Evolutionary conservation across 805 yeast species (phyloP).

Genomic region (Lachancea dasiensis): DNA sequence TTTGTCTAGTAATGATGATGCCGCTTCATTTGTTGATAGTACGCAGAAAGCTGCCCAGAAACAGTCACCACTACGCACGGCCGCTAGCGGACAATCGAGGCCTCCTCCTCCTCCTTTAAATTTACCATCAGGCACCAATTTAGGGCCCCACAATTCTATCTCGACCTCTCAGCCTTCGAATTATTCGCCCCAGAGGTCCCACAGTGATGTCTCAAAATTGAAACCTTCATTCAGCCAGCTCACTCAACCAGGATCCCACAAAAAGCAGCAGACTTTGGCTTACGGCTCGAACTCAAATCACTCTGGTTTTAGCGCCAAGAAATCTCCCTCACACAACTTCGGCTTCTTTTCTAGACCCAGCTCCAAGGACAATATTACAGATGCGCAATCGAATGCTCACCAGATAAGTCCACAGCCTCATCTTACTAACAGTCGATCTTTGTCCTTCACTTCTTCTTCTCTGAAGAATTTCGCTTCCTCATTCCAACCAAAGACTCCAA

Average conservation of each 20-base stretch:
- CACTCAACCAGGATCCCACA: conserved; percentile 13
- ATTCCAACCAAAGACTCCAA: conserved; percentile 35
- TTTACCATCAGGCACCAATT: not conserved
- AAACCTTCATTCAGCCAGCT: conserved; percentile 26
- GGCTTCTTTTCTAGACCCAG: conserved; percentile 29
- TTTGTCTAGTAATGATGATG: conserved; percentile 24
- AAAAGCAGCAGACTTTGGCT: conserved; percentile 17
- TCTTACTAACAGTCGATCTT: conserved; percentile 18
- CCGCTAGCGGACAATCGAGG: conserved; percentile 6
- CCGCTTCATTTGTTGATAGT: conserved; percentile 11
- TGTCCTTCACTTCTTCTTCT: conserved; percentile 33
- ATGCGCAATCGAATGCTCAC: conserved; percentile 14
- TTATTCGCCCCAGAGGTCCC: conserved; percentile 14
- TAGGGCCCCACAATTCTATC: conserved; percentile 1
- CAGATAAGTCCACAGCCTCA: conserved; percentile 10
- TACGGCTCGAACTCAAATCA: not conserved
- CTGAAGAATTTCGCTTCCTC: conserved; percentile 29
- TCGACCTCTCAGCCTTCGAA: conserved; percentile 2
- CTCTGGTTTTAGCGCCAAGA: conserved; percentile 23
- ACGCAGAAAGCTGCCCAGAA: conserved; percentile 6
- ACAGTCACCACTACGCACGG: conserved; percentile 7
- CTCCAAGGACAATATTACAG: conserved; percentile 18
- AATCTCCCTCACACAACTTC: conserved; percentile 31
- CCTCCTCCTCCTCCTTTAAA: conserved; percentile 11
- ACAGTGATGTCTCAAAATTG: conserved; percentile 22